Conservation (phyloP, 306 rosid genomes). For the Sicyos baderoa region DNA sequence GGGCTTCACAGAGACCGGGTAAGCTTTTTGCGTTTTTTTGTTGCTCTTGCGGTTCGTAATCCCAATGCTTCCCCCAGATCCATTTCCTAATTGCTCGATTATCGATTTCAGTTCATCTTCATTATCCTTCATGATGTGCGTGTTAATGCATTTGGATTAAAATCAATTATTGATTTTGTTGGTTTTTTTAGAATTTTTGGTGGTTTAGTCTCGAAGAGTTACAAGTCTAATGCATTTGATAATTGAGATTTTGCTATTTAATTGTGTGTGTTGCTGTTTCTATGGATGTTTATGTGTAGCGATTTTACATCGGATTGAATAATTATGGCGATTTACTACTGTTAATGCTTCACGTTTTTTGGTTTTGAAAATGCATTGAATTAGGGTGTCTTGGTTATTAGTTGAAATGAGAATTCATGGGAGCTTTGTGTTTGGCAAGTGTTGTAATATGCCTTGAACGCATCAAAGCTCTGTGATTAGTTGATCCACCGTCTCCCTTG, state of each 20-base stretch:
- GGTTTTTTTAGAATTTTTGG: not conserved
- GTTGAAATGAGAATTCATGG: not conserved
- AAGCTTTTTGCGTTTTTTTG: not conserved
- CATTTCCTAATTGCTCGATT: not conserved
- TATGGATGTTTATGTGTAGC: not conserved
- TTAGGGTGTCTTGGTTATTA: not conserved
- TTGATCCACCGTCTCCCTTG: too few relatives aligned
- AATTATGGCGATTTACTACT: not conserved
- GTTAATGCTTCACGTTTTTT: not conserved
- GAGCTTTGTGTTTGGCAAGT: not conserved
- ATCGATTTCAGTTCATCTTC: not conserved
- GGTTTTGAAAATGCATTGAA: not conserved
- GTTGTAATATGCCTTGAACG: too few relatives aligned
- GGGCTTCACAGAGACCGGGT: conserved; percentile 13
- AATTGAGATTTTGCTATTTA: not conserved
- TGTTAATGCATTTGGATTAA: not conserved
- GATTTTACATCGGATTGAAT: not conserved
- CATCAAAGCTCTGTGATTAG: too few relatives aligned
- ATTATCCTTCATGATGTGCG: not conserved
- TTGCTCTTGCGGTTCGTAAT: not conserved
- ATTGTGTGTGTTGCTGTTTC: not conserved
- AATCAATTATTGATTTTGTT: not conserved
- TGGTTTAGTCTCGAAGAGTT: not conserved
- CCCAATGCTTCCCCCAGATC: not conserved
- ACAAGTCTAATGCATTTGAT: not conserved